A percentile compares a stretch with the other conserved stretches of the same genome.
phyloP scores from a whole-genome alignment of 306 rosid species.

The Spatholobus suberectus region DNA sequence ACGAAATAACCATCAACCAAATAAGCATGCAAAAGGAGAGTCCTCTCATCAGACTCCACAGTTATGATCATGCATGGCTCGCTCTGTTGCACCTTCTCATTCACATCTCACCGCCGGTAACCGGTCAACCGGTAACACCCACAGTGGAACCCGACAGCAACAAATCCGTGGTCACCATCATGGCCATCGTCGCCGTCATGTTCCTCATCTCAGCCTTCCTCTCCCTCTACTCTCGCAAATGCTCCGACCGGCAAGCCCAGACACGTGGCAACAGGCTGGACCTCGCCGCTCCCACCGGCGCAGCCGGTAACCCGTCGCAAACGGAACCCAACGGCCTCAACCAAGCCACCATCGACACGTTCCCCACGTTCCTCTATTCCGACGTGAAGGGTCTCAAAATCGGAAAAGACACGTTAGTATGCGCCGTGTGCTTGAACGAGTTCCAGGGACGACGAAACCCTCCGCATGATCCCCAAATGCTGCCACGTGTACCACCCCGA shows the following conservation, averaged over 20 bases:
- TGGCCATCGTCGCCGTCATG: constrained; percentile 52
- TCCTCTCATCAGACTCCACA: neutral
- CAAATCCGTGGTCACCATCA: constrained; percentile 54
- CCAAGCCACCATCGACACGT: constrained; percentile 58
- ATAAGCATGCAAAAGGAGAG: constrained; percentile 4
- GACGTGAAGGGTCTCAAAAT: constrained; percentile 68
- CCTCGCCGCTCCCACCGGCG: constrained; percentile 1
- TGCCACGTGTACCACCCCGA: constrained; percentile 77
- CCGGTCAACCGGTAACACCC: constrained; percentile 36
- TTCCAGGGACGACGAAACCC: constrained; percentile 67
- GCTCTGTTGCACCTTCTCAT: constrained; percentile 8
- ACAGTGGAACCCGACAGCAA: constrained; percentile 11
- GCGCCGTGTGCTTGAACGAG: constrained; percentile 88
- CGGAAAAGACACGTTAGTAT: constrained; percentile 63
- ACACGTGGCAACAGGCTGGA: constrained; percentile 17
- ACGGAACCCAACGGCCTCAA: constrained; percentile 53
- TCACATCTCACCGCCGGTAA: constrained; percentile 15
- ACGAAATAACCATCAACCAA: neutral
- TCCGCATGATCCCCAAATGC: constrained; percentile 66
- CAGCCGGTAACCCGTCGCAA: neutral
- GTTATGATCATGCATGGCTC: constrained; percentile 12
- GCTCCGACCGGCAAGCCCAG: constrained; percentile 43
- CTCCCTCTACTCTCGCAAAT: constrained; percentile 78
- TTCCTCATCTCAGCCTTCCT: constrained; percentile 69
- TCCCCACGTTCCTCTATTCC: constrained; percentile 77